Base-by-base conservation (phyloP, 1,139 yeast species). In the Pneumocystis carinii region DNA sequence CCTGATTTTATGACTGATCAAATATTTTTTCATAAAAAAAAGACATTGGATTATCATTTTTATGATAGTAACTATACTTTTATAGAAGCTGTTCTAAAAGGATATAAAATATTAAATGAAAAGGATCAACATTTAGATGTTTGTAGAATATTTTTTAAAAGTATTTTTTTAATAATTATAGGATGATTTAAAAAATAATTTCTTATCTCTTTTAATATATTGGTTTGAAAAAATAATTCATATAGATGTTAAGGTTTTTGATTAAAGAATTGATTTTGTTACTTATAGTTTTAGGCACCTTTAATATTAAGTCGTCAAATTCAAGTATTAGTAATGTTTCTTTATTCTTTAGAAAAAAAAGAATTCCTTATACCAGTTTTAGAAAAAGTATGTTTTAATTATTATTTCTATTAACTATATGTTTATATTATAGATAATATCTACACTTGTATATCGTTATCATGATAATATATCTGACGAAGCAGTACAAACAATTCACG, bases 281-380 rank as follows among this genome's bases (percentile, higher is more conserved):
- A 10, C 19, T 85, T 92, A 81, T 82, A 84, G 66, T 79, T 88
- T 57, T 81, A 85, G 38, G 90, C 90, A 67, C 97, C 97, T 0
- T 79, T 87, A 66, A 75, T 94, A 61, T 79, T 88, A 66, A 81
- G 96, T 68, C 90, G 89, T 69, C 88, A 89, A 71, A 87, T 90
- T 19, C 97, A 92, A 74, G 87, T 96, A 2, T 79, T 90, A 69
- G 97, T 94, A n/a, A 95, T 92, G 72, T 92, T 92, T 73, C 88
- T 97, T n/a, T 42, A 59, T 15, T 96, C 97, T 0, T 77, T 90
- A 67, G 77, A 92, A 66, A 87, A 88, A 70, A 92, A 88, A 68
- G 32, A 48, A 24, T 48, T 48, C 15, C 55, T 48, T 48, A 48
- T 48, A 48, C 55, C 55, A 48, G 55, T 48, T 48, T 48, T 48